Evolutionary conservation across 2,329 filamentous ascomycete genomes (phyloP), one percentile per base, ranked within the genome.

Genomic region (Xylaria sp.): DNA sequence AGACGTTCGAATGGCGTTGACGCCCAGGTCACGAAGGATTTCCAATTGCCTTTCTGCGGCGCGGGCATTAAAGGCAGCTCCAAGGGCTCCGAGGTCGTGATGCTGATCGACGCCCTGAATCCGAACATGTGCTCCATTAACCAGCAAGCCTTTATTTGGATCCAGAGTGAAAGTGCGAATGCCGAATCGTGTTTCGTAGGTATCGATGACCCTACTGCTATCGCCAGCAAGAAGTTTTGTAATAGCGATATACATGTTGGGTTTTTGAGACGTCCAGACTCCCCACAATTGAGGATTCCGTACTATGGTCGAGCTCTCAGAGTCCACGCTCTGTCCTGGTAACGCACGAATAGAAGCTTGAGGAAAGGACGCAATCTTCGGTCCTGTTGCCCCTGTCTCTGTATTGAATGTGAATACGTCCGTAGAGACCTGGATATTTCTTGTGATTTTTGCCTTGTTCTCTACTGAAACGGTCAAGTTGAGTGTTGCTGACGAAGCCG

Each of bases 81-180:
- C 85, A 0, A 87, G 71, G 0, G 84, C 79, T 3, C 85, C 85
- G 0, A 84, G 79, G 69, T 87, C 85, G 69, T 86, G 84, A 71
- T 87, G 86, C 57, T 87, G 79, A 75, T 83, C 83, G 0, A 81
- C 79, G 32, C 86, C 85, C 54, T 84, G 82, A 13, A 87, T 75
- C 16, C 76, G 76, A 1, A 86, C 75, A 0, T 72, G 74, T 69
- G 83, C 72, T 3, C 82, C 83, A 72, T 87, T 87, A 70, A 87
- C 76, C 0, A 80, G 58, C 0, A 87, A 68, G 0, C 85, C 84
- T 25, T 81, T 75, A 54, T 82, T 71, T 0, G 77, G 64, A 62
- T 80, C 75, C 63, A 82, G 84, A 0, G 70, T 71, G 3, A 87
- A 37, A 1, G 78, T 72, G 6, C 85, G 84, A 63, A 87, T 83